Evolutionary conservation across 495 filamentous ascomycete genomes (phyloP), one percentile per base, ranked within the genome.

Genomic region (Bryoglossum gracile): DNA sequence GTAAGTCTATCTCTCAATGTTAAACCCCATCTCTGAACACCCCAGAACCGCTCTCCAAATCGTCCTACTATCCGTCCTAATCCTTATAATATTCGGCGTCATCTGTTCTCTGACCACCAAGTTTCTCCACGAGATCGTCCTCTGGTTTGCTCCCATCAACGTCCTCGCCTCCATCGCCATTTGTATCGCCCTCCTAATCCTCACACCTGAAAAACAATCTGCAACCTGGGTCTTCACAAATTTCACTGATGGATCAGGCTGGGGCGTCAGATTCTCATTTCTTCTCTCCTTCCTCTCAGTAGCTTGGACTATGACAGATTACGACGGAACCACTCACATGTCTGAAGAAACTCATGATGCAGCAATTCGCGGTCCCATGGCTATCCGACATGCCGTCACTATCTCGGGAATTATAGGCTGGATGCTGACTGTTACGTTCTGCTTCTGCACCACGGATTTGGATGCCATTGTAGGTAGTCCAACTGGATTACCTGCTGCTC

Each of bases 301-400:
- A 2, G 79, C 83, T 11, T 87, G 82, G 82, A 82, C 77, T 9
- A 85, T 86, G 82, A 86, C 82, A 13, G 82, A 86, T 56, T 86
- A 86, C 52, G 82, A 86, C 56, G 82, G 78, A 22, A 86, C 82
- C 0, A 84, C 82, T 13, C 82, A 86, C 52, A 84, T 86, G 78
- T 83, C 81, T 3, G 82, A 86, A 64, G 82, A 86, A 63, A 84
- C 81, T 21, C 81, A 84, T 42, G 76, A 85, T 58, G 82, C 82
- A 3, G 82, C 82, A 9, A 67, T 83, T 32, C 72, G 73, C 48
- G 82, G 82, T 2, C 82, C 82, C 4, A 53, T 80, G 11, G 81
- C 82, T 9, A 86, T 86, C 49, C 68, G 72, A 46, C 69, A 68
- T 30, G 82, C 82, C 4, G 78, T 86, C 13, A 48, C 83, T 0